Conservation (phyloP, 1,284 basidiomycete species). For the Calocybe gambosa region DNA sequence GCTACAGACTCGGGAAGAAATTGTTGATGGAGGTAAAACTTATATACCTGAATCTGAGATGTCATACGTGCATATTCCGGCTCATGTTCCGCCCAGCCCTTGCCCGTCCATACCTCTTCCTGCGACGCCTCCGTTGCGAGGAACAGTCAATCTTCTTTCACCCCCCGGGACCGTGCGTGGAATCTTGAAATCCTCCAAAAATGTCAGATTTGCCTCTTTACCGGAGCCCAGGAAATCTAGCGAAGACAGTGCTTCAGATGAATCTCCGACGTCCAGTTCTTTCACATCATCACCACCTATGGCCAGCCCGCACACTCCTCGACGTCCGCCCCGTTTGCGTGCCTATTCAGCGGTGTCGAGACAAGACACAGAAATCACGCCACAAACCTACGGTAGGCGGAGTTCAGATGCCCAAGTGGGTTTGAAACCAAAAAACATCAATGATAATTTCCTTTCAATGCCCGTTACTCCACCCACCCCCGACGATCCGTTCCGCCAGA, state of each 20-base stretch:
- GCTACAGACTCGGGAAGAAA: background rate
- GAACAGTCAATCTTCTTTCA: conserved; percentile 12
- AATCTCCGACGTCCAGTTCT: conserved; percentile 2
- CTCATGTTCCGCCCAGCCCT: conserved; percentile 10
- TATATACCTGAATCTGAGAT: conserved; percentile 8
- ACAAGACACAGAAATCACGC: background rate
- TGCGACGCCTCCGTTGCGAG: conserved; percentile 11
- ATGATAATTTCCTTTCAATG: conserved; percentile 1
- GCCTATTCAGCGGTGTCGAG: conserved; percentile 8
- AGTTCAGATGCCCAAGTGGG: conserved; percentile 1
- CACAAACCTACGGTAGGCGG: background rate
- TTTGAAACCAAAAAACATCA: background rate
- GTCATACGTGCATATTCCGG: conserved; percentile 5
- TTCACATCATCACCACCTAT: conserved; percentile 2
- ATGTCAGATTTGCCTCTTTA: conserved; percentile 35
- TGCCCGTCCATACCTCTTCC: conserved; percentile 24
- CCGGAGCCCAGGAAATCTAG: conserved; percentile 13
- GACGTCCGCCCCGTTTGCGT: conserved; percentile 10
- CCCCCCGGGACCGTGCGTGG: conserved; percentile 25
- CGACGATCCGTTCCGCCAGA: background rate
- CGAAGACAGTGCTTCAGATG: background rate
- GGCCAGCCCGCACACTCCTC: conserved; percentile 1
- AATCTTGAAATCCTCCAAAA: conserved; percentile 35
- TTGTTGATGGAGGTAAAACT: background rate
- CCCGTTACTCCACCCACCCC: conserved; percentile 6